Evolutionary conservation across 2,329 filamentous ascomycete species (phyloP).

Genomic region (Fusarium tjaetaba): DNA sequence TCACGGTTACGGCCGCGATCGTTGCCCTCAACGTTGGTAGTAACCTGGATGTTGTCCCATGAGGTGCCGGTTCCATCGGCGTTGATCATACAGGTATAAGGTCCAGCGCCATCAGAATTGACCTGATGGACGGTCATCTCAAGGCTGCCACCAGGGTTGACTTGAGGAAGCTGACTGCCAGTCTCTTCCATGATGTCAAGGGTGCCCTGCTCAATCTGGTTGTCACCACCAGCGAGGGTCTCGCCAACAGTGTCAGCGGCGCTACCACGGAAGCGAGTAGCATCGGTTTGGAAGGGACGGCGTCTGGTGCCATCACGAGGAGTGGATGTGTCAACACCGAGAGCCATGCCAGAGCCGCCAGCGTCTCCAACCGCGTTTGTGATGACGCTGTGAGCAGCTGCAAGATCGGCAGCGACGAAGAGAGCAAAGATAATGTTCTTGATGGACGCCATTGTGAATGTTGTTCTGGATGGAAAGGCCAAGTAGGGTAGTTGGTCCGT

Average conservation of each 20-base stretch:
- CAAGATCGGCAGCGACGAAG: neutral
- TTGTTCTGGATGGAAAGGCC: neutral
- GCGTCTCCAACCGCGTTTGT: slow-evolving; percentile 60
- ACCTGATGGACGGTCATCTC: slow-evolving; percentile 63
- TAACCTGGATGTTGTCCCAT: neutral
- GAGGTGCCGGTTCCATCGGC: slow-evolving; percentile 59
- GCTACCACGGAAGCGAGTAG: slow-evolving; percentile 47
- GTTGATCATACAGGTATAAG: slow-evolving; percentile 73
- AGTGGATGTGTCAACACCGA: slow-evolving; percentile 63
- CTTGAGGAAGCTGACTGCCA: slow-evolving; percentile 66
- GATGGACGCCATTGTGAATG: neutral
- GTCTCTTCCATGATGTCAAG: slow-evolving; percentile 65
- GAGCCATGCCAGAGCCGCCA: slow-evolving; percentile 65
- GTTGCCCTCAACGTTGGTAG: neutral
- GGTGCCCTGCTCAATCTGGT: slow-evolving; percentile 9
- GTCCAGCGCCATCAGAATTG: slow-evolving; percentile 50
- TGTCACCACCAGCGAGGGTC: slow-evolving; percentile 8
- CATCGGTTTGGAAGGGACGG: slow-evolving; percentile 71
- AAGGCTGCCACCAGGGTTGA: slow-evolving; percentile 65
- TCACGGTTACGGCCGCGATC: slow-evolving; percentile 14
- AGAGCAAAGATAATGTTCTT: slow-evolving; percentile 9
- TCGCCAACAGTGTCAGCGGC: slow-evolving; percentile 6
- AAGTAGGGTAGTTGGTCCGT: neutral
- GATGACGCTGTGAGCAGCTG: slow-evolving; percentile 6
- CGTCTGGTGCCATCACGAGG: slow-evolving; percentile 70